A percentile compares a stretch with the other conserved stretches of the same genome.
Conservation (phyloP, 1,139 yeast genomes). For the Yamadazyma dendronema region DNA sequence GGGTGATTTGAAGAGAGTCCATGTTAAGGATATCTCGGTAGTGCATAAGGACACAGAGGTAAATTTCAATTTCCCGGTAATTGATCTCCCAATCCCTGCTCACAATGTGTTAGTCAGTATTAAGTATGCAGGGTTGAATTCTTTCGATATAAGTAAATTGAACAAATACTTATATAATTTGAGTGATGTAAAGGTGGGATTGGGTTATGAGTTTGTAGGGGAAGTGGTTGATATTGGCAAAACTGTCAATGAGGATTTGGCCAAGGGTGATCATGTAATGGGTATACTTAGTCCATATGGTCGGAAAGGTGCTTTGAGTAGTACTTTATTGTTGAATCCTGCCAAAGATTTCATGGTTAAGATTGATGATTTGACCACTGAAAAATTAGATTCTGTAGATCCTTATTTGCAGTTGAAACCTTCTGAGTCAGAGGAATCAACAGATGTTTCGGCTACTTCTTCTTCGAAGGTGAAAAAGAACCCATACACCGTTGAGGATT, state of each 20-base stretch:
- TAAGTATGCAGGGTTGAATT: conserved; percentile 37
- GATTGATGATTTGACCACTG: conserved; percentile 26
- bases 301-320: conserved; percentile 38
- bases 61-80: conserved; percentile 41
- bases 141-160: conserved; percentile 39
- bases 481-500: conserved; percentile 6
- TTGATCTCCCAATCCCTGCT: conserved; percentile 34
- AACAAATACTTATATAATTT: conserved; percentile 36
- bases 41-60: conserved; percentile 43
- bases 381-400: conserved; percentile 20
- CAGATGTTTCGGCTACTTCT: too few relatives aligned
- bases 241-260: conserved; percentile 21
- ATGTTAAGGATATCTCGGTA: conserved; percentile 42
- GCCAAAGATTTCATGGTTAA: conserved; percentile 30
- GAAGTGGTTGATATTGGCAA: conserved; percentile 32
- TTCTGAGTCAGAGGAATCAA: background rate
- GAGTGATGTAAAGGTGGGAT: conserved; percentile 38
- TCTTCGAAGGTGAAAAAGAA: conserved; percentile 5
- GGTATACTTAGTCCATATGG: conserved; percentile 36
- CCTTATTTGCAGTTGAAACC: conserved; percentile 6
- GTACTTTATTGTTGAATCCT: conserved; percentile 36
- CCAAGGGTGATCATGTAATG: conserved; percentile 36
- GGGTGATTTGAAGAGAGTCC: conserved; percentile 33
- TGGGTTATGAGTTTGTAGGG: conserved; percentile 46
- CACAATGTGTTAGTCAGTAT: conserved; percentile 37